Base-by-base conservation (phyloP, 176 grass and related monocot genomes). In the Triticum turgidum region DNA sequence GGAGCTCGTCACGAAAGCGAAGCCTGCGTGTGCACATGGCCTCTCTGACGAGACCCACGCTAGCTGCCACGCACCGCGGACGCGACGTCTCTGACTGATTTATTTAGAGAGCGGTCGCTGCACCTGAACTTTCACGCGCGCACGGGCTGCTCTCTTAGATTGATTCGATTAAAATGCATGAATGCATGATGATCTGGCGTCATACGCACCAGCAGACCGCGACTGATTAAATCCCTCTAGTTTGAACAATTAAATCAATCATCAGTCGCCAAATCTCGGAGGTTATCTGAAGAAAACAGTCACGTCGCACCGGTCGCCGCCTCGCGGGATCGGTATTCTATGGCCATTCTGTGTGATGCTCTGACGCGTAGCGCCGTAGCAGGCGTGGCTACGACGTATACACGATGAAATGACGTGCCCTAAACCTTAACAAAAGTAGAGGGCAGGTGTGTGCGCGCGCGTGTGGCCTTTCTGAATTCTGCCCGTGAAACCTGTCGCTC, bases 401-500 rank as follows among this genome's bases (percentile, higher is more conserved):
- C 24, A 17, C 7, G 12, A 10, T 56, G 76, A n/a, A 65, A 73
- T 89, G 39, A 80, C 52, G 82, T 80, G 82, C 15, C 39, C 69
- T 4, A 25, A 80, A 67, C 68, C 42, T 67, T 85, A 80, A 84
- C 42, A 58, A 80, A 80, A 85, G 44, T 15, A 54, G 51, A 6
- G 9, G 12, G 44, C 44, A 45, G 44, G 44, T 44, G 42, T 44
- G 42, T 10, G 42, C 9, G 42, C 42, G 44, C 11, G n/a, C 6
- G 1, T 21, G 61, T 5, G 22, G n/a, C 12, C 5, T 15, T 32
- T 17, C 65, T 3, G 15, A 17, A 54, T 54, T 54, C 51, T 54
- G 13, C 15, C 51, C 15, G 51, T 54, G 45, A 32, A 30, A 68
- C 30, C 15, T 20, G 65, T 68, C 5, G 30, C 33, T n/a, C 42